Evolutionary conservation across 2,329 filamentous ascomycete genomes (phyloP).

Genomic region (Aureobasidium sp.): DNA sequence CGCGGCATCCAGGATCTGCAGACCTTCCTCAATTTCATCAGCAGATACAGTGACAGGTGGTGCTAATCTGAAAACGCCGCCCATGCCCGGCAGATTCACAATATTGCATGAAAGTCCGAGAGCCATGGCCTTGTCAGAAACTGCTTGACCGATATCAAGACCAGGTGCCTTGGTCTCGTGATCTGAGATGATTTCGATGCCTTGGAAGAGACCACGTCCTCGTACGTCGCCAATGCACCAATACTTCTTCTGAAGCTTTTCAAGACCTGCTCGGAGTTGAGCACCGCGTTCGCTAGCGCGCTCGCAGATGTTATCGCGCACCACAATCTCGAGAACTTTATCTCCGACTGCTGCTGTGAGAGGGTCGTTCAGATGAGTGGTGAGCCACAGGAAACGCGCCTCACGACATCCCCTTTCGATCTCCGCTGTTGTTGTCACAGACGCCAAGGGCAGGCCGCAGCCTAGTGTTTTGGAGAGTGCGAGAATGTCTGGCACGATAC

Average conservation of each 20-base stretch:
- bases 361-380: slow-evolving; percentile 29
- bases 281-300: slow-evolving; percentile 20
- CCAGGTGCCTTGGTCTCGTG: slow-evolving; percentile 22
- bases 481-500: slow-evolving; percentile 42
- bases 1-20: slow-evolving; percentile 46
- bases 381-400: slow-evolving; percentile 25
- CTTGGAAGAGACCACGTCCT: slow-evolving; percentile 27
- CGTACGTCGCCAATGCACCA: slow-evolving; percentile 29
- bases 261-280: slow-evolving; percentile 22
- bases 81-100: slow-evolving; percentile 25
- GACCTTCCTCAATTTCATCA: slow-evolving; percentile 37
- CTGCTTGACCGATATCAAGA: slow-evolving; percentile 23
- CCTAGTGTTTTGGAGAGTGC: slow-evolving; percentile 27
- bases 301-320: slow-evolving; percentile 23
- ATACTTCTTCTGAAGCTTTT: slow-evolving; percentile 22
- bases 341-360: slow-evolving; percentile 26
- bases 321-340: slow-evolving; percentile 28
- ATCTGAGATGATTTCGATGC: slow-evolving; percentile 27
- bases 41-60: slow-evolving; percentile 27
- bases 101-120: slow-evolving; percentile 26
- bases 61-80: slow-evolving; percentile 27
- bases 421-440: slow-evolving; percentile 24
- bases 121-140: slow-evolving; percentile 22
- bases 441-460: slow-evolving; percentile 26
- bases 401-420: slow-evolving; percentile 22